Percentiles rank a stretch among this genome's conserved stretches.
Conservation (phyloP, 1,139 yeast species). For the Debaryomyces psychrophilus region DNA sequence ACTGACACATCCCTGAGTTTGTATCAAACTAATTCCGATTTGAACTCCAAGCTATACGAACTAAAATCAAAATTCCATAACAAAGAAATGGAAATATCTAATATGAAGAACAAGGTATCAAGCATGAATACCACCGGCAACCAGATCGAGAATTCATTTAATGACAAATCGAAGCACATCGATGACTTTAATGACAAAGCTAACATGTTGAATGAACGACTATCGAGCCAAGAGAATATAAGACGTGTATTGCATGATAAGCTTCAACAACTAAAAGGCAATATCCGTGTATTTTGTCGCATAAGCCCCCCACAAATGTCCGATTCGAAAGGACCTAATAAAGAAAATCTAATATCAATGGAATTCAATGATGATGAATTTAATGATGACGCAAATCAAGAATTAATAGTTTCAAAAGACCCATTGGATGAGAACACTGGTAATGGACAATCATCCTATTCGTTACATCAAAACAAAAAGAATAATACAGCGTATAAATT, state of each 20-base stretch:
- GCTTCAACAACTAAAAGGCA: constrained; percentile 87
- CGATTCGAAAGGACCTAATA: constrained; percentile 19
- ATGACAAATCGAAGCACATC: constrained; percentile 12
- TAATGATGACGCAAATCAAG: constrained; percentile 54
- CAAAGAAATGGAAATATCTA: constrained; percentile 27
- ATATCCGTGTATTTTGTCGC: constrained; percentile 88
- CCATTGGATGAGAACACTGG: constrained; percentile 16
- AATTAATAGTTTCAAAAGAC: constrained; percentile 38
- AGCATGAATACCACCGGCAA: constrained; percentile 13
- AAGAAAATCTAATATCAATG: constrained; percentile 26
- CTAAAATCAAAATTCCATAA: constrained; percentile 18
- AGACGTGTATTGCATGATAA: constrained; percentile 74
- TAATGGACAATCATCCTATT: constrained; percentile 10
- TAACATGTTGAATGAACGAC: background rate
- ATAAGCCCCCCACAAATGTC: constrained; percentile 57
- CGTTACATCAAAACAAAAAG: constrained; percentile 9
- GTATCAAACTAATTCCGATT: constrained; percentile 8
- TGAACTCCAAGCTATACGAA: constrained; percentile 13
- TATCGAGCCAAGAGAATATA: constrained; percentile 26
- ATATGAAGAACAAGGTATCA: constrained; percentile 17
- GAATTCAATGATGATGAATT: constrained; percentile 53
- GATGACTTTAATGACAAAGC: constrained; percentile 11
- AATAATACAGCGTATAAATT: constrained; percentile 39
- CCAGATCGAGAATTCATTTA: constrained; percentile 6
- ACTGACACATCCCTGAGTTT: constrained; percentile 10